A percentile compares a stretch with the other conserved stretches of the same genome.
These are phyloP conservation scores for Calycina herbarum DNA, from an alignment of 2,329 filamentous ascomycete species.

Conservation along the genomic window DNA sequence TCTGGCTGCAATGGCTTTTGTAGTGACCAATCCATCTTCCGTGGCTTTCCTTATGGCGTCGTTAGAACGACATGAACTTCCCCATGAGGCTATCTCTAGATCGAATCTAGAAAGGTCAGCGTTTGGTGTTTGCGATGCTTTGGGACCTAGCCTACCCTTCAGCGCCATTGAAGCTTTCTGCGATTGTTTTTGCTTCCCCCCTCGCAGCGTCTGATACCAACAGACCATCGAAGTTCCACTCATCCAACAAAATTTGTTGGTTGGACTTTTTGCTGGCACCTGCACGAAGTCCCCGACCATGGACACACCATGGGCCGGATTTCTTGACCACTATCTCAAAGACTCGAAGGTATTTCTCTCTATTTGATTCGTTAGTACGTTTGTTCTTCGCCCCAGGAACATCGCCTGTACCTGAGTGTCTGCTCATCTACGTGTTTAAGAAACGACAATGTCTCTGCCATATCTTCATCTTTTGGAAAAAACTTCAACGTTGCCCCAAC, in stretches of 20 bases:
- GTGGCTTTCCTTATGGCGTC: slow-evolving; percentile 11
- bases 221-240: slow-evolving; percentile 36
- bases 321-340: slow-evolving; percentile 37
- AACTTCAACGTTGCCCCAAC: slow-evolving; percentile 32
- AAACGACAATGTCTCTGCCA: too few species aligned
- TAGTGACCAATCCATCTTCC: slow-evolving; percentile 6
- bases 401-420: too few species aligned
- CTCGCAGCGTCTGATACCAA: slow-evolving; percentile 36
- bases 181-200: slow-evolving; percentile 34
- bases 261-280: slow-evolving; percentile 26
- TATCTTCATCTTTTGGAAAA: slow-evolving; percentile 18
- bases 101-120: too few species aligned
- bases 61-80: too few species aligned
- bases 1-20: slow-evolving; percentile 14
- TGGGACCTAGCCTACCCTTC: too few species aligned
- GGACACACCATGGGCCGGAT: too few species aligned
- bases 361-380: too few species aligned
- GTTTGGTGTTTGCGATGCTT: too few species aligned
- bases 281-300: too few species aligned
- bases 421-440: too few species aligned
- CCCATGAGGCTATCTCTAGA: too few species aligned
- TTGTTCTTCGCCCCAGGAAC: too few species aligned
- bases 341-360: slow-evolving; percentile 7
- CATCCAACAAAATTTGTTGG: slow-evolving; percentile 32
- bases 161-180: slow-evolving; percentile 31